Evolutionary conservation across 202 grass and related monocot genomes (phyloP).

Genomic region (Eragrostis tef): DNA sequence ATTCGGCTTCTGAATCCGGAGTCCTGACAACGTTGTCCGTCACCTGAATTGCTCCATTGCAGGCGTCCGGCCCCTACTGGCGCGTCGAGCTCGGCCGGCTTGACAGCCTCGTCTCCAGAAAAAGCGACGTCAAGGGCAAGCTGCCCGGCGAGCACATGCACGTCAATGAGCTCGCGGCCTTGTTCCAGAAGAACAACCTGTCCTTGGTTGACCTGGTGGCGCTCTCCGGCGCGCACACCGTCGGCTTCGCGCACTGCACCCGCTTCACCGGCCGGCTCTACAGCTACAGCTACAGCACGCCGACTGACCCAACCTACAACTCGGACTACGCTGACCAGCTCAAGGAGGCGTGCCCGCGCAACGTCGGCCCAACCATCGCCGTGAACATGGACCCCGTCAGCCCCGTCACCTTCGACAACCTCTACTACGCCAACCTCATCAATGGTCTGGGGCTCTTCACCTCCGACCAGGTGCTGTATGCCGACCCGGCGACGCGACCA

Average conservation of each 20-base stretch:
- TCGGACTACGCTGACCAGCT: constrained; percentile 54
- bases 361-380: constrained; percentile 46
- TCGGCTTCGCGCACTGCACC: constrained; percentile 80
- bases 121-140: constrained; percentile 58
- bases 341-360: constrained; percentile 58
- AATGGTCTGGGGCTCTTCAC: constrained; percentile 67
- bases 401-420: constrained; percentile 68
- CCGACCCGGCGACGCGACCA: constrained; percentile 16
- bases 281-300: constrained; percentile 25
- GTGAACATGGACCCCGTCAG: constrained; percentile 67
- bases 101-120: constrained; percentile 59
- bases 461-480: constrained; percentile 65
- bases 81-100: constrained; percentile 65
- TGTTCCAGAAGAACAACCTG: constrained; percentile 54
- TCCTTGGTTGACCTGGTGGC: constrained; percentile 55
- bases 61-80: constrained; percentile 69
- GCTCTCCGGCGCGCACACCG: constrained; percentile 81
- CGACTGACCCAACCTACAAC: constrained; percentile 55
- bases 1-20: neutral
- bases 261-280: constrained; percentile 68
- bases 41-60: neutral
- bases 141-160: constrained; percentile 56
- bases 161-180: constrained; percentile 46
- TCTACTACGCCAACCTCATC: constrained; percentile 59
- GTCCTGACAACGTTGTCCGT: neutral